Evolutionary conservation across 805 yeast species (phyloP).

Genomic region (Pichia californica): DNA sequence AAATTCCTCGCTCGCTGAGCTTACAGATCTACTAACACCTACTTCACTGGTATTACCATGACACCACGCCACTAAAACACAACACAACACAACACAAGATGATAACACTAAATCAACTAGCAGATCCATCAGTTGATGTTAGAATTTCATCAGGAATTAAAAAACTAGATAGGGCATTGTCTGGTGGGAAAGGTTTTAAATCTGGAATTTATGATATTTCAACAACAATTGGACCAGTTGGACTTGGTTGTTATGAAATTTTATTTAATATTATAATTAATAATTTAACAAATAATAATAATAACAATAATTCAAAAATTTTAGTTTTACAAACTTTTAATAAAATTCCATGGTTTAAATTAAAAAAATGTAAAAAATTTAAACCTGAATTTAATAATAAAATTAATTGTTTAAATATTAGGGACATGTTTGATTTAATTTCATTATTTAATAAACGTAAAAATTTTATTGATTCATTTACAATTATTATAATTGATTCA

Average conservation of each 20-base stretch:
- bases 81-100: too few species aligned
- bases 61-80: too few species aligned
- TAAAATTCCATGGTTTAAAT: slow-evolving; percentile 24
- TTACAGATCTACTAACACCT: too few species aligned
- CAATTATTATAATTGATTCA: slow-evolving; percentile 23
- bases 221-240: slow-evolving; percentile 20
- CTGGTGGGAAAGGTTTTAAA: slow-evolving; percentile 20
- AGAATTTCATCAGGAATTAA: slow-evolving; percentile 13
- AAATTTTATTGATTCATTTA: slow-evolving; percentile 14
- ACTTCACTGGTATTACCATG: too few species aligned
- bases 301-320: too few species aligned
- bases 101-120: background rate
- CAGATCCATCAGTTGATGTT: background rate
- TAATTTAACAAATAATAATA: background rate
- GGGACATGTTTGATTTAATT: slow-evolving; percentile 19
- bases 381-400: background rate
- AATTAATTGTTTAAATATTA: slow-evolving; percentile 15
- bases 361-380: slow-evolving; percentile 9
- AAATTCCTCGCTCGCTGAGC: too few species aligned
- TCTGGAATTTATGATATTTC: slow-evolving; percentile 25
- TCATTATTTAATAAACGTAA: slow-evolving; percentile 14
- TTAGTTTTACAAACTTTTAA: slow-evolving; percentile 15
- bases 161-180: slow-evolving; percentile 15
- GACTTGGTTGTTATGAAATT: slow-evolving; percentile 25
- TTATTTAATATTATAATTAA: slow-evolving; percentile 17